Conservation (phyloP, 805 yeast species). For the Suhomyces prunicola region DNA sequence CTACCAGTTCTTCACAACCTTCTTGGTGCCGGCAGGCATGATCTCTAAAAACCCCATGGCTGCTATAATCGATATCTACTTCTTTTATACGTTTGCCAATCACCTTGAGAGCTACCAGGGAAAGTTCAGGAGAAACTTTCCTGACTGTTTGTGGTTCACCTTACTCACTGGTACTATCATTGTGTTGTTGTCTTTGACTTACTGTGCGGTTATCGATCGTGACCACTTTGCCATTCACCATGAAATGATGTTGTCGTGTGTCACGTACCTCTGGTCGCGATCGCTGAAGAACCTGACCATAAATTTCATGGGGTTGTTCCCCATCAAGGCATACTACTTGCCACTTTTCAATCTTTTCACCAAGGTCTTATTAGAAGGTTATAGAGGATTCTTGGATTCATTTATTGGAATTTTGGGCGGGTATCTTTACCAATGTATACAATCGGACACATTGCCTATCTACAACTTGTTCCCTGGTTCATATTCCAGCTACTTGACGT, state of each 20-base stretch:
- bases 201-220: slow-evolving; percentile 23
- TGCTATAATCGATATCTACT: slow-evolving; percentile 48
- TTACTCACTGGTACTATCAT: slow-evolving; percentile 48
- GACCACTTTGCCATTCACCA: slow-evolving; percentile 22
- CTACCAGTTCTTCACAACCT: slow-evolving; percentile 49
- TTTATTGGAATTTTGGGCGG: slow-evolving; percentile 54
- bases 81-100: slow-evolving; percentile 54
- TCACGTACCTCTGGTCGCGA: slow-evolving; percentile 63
- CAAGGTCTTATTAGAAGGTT: slow-evolving; percentile 42
- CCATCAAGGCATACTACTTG: slow-evolving; percentile 54
- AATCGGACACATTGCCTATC: slow-evolving; percentile 49
- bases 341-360: slow-evolving; percentile 40
- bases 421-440: slow-evolving; percentile 60
- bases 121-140: slow-evolving; percentile 46
- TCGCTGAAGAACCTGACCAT: slow-evolving; percentile 51
- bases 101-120: slow-evolving; percentile 47
- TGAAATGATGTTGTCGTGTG: slow-evolving; percentile 47
- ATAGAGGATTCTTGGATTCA: slow-evolving; percentile 36
- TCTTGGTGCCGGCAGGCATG: slow-evolving; percentile 42
- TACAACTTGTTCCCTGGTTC: slow-evolving; percentile 37
- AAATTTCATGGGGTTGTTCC: slow-evolving; percentile 50
- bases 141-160: slow-evolving; percentile 57
- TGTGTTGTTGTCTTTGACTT: slow-evolving; percentile 27
- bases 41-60: slow-evolving; percentile 17
- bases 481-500: slow-evolving; percentile 14